Evolutionary conservation across 208 protist genomes (phyloP).

Genomic region (Leishmania martiniquensis): DNA sequence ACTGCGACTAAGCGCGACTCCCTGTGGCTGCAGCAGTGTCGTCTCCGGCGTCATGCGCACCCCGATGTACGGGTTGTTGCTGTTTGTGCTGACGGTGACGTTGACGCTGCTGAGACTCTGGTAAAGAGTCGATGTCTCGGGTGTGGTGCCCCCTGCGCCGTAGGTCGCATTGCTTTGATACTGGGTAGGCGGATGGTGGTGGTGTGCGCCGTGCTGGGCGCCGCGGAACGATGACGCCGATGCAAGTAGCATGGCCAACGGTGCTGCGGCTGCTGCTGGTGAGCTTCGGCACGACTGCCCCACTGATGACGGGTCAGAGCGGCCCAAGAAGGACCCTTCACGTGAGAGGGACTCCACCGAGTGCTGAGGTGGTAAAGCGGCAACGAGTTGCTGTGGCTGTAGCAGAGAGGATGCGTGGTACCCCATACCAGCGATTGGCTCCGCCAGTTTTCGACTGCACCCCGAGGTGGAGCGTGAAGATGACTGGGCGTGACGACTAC

Average conservation of each 20-base stretch:
- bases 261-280: not conserved
- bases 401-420: not conserved
- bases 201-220: not conserved
- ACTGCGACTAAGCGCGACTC: not conserved
- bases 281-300: not conserved
- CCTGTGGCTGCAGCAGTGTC: not conserved
- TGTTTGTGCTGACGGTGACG: conserved; percentile 15
- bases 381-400: not conserved
- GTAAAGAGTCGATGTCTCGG: conserved; percentile 14
- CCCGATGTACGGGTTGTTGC: conserved; percentile 28
- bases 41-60: conserved; percentile 18
- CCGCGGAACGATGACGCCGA: not conserved
- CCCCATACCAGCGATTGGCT: not conserved
- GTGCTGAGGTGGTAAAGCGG: not conserved
- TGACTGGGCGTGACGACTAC: not conserved
- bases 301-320: not conserved
- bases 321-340: not conserved
- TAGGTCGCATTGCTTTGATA: not conserved
- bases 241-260: not conserved
- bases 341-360: conserved; percentile 14
- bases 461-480: not conserved
- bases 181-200: not conserved
- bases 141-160: not conserved
- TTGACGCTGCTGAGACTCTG: conserved; percentile 16
- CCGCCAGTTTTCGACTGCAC: not conserved